phyloP scores from a whole-genome alignment of 75 land plant species.

The Azolla pinnata region DNA sequence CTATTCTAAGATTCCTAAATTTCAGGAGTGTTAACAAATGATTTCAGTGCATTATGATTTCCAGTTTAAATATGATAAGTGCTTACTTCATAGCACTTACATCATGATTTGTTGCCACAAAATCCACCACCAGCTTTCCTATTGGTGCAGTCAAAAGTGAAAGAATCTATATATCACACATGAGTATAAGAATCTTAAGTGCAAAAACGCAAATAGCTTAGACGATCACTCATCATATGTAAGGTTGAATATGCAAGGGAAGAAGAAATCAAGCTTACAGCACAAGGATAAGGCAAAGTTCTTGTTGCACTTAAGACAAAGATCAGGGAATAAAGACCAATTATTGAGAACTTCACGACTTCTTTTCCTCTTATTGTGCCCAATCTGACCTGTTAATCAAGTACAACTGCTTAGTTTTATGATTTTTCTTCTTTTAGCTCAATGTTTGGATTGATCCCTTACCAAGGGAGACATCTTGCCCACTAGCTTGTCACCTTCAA shows the following conservation, averaged over 20 bases:
- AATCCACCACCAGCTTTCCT: conserved; percentile 45
- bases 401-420: background rate
- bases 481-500: conserved; percentile 71
- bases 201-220: no score
- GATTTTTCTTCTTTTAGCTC: background rate
- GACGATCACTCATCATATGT: no score
- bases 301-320: conserved; percentile 22
- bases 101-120: conserved; percentile 47
- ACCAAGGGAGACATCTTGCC: conserved; percentile 95
- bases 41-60: no score
- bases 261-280: conserved; percentile 42
- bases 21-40: no score
- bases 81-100: conserved; percentile 18
- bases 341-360: conserved; percentile 47
- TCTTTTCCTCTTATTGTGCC: conserved; percentile 61
- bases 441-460: background rate
- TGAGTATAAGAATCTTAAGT: no score
- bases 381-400: conserved; percentile 50
- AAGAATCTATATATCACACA: conserved; percentile 20
- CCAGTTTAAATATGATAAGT: no score
- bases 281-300: conserved; percentile 49
- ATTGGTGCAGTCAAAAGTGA: conserved; percentile 49
- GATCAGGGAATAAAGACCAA: conserved; percentile 38
- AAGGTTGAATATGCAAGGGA: no score
- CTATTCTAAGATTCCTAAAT: no score